These are phyloP conservation scores for Chenopodium quinoa DNA, from an alignment of 148 eudicot species.

Conservation along the genomic window DNA sequence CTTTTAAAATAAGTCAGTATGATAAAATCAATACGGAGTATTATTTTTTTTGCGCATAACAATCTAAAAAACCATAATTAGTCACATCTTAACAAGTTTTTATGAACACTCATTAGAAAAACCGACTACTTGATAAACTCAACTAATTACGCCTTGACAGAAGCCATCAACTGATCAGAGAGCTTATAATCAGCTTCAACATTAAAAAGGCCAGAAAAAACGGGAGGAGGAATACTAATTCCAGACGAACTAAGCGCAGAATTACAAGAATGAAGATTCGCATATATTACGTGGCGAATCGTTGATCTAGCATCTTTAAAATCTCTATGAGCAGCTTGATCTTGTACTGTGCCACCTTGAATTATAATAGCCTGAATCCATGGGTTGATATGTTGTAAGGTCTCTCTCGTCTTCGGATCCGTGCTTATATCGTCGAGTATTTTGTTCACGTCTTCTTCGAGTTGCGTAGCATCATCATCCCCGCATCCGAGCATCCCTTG, in stretches of 20 bases:
- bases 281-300: background rate
- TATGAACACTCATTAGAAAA: too few species aligned
- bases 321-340: background rate
- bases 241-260: background rate
- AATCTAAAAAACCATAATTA: too few species aligned
- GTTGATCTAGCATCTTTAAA: background rate
- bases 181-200: conserved; percentile 2
- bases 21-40: too few species aligned
- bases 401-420: background rate
- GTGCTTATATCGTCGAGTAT: background rate
- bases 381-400: background rate
- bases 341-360: background rate
- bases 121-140: too few species aligned
- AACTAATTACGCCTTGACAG: too few species aligned
- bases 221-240: background rate
- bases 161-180: background rate
- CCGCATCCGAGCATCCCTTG: background rate
- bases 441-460: background rate
- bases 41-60: too few species aligned
- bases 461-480: background rate
- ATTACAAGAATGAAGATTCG: background rate
- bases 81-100: too few species aligned
- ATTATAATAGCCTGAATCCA: background rate
- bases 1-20: too few species aligned
- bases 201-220: background rate